Evolutionary conservation across 495 filamentous ascomycete species (phyloP).

Genomic region (Extremus antarcticus): DNA sequence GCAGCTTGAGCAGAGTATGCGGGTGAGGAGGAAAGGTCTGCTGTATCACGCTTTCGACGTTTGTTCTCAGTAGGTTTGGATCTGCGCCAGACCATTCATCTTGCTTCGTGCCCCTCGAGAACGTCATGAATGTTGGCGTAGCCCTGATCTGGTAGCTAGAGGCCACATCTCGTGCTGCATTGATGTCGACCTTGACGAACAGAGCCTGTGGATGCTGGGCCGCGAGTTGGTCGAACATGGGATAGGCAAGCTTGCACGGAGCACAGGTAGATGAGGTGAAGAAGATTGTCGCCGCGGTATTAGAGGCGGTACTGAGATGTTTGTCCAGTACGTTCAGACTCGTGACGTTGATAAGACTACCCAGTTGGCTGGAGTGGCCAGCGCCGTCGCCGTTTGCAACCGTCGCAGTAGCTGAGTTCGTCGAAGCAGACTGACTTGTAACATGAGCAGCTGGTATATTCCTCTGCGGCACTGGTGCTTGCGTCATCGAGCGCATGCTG

Average conservation of each 20-base stretch:
- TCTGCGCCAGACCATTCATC: conserved; percentile 75
- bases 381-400: too few species aligned
- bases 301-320: conserved; percentile 46
- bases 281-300: conserved; percentile 72
- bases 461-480: conserved; percentile 25
- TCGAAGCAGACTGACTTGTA: neutral
- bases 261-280: conserved; percentile 84
- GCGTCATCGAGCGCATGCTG: conserved; percentile 58
- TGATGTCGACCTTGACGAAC: conserved; percentile 78
- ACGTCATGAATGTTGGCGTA: conserved; percentile 88
- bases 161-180: conserved; percentile 52
- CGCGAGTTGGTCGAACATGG: conserved; percentile 71
- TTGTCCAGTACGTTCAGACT: conserved; percentile 48
- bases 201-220: conserved; percentile 57
- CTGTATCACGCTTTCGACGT: conserved; percentile 60
- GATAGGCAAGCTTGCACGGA: conserved; percentile 77
- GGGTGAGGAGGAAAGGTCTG: conserved; percentile 71
- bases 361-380: conserved; percentile 3
- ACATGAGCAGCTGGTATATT: conserved; percentile 1
- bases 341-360: conserved; percentile 42
- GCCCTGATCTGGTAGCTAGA: conserved; percentile 56
- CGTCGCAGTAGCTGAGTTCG: neutral
- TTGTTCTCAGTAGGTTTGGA: conserved; percentile 53
- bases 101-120: conserved; percentile 61
- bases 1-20: conserved; percentile 58